phyloP scores from a whole-genome alignment of 2,329 filamentous ascomycete species.

The Trichoderma sp. region DNA sequence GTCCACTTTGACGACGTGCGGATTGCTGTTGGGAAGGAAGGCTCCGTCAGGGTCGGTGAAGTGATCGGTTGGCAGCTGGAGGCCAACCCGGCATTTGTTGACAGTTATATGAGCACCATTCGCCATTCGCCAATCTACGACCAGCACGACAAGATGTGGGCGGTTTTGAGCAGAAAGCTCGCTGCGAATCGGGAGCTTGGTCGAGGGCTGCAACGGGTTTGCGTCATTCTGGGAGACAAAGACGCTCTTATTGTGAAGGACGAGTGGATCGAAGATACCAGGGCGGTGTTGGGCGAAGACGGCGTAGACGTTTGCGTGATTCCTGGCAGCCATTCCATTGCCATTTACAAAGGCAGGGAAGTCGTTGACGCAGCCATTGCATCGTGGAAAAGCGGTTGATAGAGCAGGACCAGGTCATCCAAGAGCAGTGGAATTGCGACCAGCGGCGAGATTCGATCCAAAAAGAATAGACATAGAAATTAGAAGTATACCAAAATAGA shows the following conservation, averaged over 20 bases:
- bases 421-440: neutral
- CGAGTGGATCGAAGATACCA: slow-evolving; percentile 65
- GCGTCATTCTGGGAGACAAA: slow-evolving; percentile 65
- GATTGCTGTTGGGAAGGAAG: slow-evolving; percentile 55
- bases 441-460: neutral
- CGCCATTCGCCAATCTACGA: slow-evolving; percentile 68
- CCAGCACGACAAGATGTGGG: slow-evolving; percentile 61
- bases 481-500: slow-evolving; percentile 4
- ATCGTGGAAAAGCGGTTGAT: slow-evolving; percentile 36
- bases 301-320: slow-evolving; percentile 57
- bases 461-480: slow-evolving; percentile 19
- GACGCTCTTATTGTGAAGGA: slow-evolving; percentile 68
- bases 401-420: neutral
- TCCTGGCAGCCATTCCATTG: slow-evolving; percentile 69
- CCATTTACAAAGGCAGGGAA: slow-evolving; percentile 60
- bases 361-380: slow-evolving; percentile 50
- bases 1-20: slow-evolving; percentile 50
- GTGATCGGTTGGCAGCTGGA: slow-evolving; percentile 71
- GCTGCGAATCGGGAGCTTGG: slow-evolving; percentile 34
- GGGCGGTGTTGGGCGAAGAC: slow-evolving; percentile 57
- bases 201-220: slow-evolving; percentile 49
- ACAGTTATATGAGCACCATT: slow-evolving; percentile 71
- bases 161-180: slow-evolving; percentile 53
- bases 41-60: slow-evolving; percentile 55
- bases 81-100: slow-evolving; percentile 66